Evolutionary conservation across 768 basidiomycete species (phyloP), one percentile per base, ranked within the genome.

Genomic region (Boletus barrowsii): DNA sequence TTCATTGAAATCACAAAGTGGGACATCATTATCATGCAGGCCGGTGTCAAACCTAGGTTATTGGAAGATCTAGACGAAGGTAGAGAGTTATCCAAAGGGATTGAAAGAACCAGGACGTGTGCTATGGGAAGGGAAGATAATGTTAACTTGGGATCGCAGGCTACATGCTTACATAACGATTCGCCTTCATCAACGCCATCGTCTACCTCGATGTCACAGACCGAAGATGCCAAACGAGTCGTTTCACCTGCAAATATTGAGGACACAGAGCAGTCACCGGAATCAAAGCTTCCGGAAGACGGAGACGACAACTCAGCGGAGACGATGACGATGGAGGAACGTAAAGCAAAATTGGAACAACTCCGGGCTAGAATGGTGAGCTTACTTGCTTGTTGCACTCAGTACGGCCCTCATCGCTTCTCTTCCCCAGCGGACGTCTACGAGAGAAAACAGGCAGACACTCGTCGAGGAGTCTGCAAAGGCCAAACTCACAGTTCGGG

Each of bases 401-500:
- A 3, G 11, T 24, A 29, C 26, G 30, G 5, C 3, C 5, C 14
- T 51, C 40, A 45, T 42, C 24, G 8, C 35, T 4, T 9, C 41
- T 18, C 3, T 37, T 37, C 10, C 20, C n/a, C 49, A 95, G 93
- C 85, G 81, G 47, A 79, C 82, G 30, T 90, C 93, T 2, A 76
- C 89, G 1, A 83, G 79, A 63, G 92, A 86, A 4, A 99, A 99
- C 70, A 84, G 94, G 13, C 81, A 83, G 33, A 89, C 93, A 2
- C 76, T 98, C 15, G 77, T 97, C 15, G 87, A 92, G 58, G 96
- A 98, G 66, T 83, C 86, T 35, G 82, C 90, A 18, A 89, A 82
- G 66, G 76, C 83, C 7, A 91, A 91, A 63, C 74, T 87, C 10
- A 86, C 83, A 5, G 88, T 83, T 0, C 83, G 90, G 24, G 95